Percentiles rank a stretch among this genome's conserved stretches.
phyloP scores from a whole-genome alignment of 208 protist genomes.

The Crithidia bombi region DNA sequence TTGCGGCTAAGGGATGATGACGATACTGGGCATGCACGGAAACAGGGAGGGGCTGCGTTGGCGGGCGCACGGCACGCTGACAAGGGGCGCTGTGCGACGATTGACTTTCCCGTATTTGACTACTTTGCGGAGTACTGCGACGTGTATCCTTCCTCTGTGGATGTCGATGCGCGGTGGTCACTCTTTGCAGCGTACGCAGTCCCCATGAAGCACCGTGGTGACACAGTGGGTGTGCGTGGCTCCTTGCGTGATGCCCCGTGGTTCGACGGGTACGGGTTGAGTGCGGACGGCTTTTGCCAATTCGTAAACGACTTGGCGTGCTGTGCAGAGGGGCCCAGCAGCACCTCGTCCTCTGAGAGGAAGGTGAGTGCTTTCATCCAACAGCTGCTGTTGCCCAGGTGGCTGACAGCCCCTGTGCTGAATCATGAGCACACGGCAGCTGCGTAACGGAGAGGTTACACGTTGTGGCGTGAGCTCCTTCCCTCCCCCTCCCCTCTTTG shows the following conservation, averaged over 20 bases:
- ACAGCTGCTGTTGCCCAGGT: conserved; percentile 8
- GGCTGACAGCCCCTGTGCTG: conserved; percentile 3
- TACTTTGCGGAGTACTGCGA: conserved; percentile 25
- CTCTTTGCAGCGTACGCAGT: conserved; percentile 1
- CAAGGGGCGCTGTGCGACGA: too few species aligned
- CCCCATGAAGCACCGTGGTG: not conserved
- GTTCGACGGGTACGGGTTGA: not conserved
- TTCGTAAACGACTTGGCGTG: not conserved
- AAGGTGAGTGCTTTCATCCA: not conserved
- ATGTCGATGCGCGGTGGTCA: conserved; percentile 4
- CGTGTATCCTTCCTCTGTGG: not conserved
- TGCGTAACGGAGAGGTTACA: too few species aligned
- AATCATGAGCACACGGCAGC: not conserved
- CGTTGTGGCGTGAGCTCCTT: too few species aligned
- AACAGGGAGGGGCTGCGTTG: not conserved
- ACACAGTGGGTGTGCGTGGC: not conserved
- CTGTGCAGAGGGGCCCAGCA: not conserved
- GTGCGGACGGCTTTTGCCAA: not conserved
- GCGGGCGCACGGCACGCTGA: too few species aligned
- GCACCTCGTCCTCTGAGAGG: not conserved
- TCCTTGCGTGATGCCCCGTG: not conserved
- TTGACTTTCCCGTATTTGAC: conserved; percentile 11
- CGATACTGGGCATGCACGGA: not conserved
- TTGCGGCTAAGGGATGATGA: not conserved
- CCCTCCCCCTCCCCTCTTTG: too few species aligned